Conservation (phyloP, 768 basidiomycete species). For the Hypsizygus marmoreus region DNA sequence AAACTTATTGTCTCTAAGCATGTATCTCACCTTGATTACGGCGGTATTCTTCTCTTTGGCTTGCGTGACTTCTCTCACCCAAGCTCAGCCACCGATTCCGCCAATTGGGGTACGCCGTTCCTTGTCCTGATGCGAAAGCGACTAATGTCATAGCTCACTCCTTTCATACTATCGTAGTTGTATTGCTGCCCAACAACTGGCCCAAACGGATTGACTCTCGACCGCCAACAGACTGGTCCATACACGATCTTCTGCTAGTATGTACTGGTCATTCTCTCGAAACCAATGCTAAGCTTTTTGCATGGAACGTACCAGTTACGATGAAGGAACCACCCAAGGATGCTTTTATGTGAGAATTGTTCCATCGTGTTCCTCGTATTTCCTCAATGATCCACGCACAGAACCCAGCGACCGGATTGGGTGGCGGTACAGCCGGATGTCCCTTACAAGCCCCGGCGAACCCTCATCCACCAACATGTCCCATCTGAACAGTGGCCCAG, state of each 20-base stretch:
- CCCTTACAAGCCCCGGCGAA: not conserved
- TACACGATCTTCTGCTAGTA: constrained; percentile 6
- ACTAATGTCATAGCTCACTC: not conserved
- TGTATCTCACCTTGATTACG: not conserved
- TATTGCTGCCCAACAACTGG: constrained; percentile 2
- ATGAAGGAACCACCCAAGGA: not conserved
- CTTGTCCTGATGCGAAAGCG: no score
- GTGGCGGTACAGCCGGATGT: constrained; percentile 1
- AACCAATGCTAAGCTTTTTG: not conserved
- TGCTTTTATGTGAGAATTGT: constrained; percentile 4
- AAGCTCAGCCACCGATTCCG: constrained; percentile 1
- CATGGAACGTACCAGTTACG: not conserved
- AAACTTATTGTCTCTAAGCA: no score
- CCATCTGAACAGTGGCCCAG: no score
- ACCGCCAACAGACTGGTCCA: not conserved
- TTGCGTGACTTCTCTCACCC: no score
- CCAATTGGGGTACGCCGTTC: not conserved
- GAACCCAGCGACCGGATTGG: not conserved
- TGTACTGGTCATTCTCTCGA: not conserved
- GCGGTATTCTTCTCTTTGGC: not conserved
- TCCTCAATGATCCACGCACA: not conserved
- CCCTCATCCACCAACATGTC: constrained; percentile 6
- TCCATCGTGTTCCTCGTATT: not conserved
- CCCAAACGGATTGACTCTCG: not conserved
- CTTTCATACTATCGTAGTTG: not conserved